Evolutionary conservation across 1,139 yeast genomes (phyloP).

Genomic region (Scheffersomyces illinoinensis): DNA sequence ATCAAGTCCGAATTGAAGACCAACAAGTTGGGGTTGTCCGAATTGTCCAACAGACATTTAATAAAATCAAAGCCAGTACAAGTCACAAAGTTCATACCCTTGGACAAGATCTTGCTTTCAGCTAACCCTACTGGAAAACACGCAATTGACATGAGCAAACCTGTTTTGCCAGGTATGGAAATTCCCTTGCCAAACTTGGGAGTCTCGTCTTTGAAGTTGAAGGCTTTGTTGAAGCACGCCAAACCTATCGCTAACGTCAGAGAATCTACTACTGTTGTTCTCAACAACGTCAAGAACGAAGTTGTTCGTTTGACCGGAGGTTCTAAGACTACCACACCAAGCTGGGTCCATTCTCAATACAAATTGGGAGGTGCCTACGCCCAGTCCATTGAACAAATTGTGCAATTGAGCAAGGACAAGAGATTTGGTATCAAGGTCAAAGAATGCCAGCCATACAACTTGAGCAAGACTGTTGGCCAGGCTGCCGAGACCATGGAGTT

Average conservation of each 20-base stretch:
- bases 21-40: conserved; percentile 76
- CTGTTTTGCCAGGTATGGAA: conserved; percentile 71
- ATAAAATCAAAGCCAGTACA: conserved; percentile 75
- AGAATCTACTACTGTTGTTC: conserved; percentile 68
- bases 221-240: conserved; percentile 57
- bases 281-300: conserved; percentile 40
- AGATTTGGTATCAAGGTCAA: conserved; percentile 67
- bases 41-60: conserved; percentile 78
- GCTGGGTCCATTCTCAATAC: conserved; percentile 82
- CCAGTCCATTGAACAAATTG: conserved; percentile 54
- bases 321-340: conserved; percentile 60
- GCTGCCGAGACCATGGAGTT: conserved; percentile 37
- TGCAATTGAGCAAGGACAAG: conserved; percentile 59
- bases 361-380: conserved; percentile 50
- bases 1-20: conserved; percentile 56
- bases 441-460: conserved; percentile 59
- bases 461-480: conserved; percentile 17
- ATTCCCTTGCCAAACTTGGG: conserved; percentile 73
- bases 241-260: conserved; percentile 63
- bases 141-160: conserved; percentile 65
- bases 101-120: conserved; percentile 59
- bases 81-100: conserved; percentile 69
- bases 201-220: conserved; percentile 62
- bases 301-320: conserved; percentile 83
- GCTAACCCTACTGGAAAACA: conserved; percentile 65